Evolutionary conservation across 257 asterid genomes (phyloP).

Genomic region (Solanum clarkiae): DNA sequence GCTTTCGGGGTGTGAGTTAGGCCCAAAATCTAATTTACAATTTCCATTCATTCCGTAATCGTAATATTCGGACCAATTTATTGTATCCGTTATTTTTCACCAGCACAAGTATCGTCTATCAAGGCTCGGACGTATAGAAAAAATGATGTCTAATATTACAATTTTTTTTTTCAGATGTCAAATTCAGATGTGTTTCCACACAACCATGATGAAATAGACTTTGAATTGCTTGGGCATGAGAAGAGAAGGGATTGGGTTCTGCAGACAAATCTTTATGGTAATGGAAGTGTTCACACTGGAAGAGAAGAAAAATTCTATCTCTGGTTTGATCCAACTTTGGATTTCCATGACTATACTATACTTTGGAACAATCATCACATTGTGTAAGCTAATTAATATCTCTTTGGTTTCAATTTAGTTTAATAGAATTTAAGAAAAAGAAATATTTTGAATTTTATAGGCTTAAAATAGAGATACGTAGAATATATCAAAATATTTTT

Average conservation of each 20-base stretch:
- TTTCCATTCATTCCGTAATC: background rate
- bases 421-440: too few species aligned
- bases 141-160: background rate
- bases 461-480: too few species aligned
- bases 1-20: too few species aligned
- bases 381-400: conserved; percentile 26
- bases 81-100: background rate
- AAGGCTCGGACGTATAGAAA: background rate
- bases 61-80: too few species aligned
- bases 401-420: background rate
- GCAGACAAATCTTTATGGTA: conserved; percentile 74
- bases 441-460: too few species aligned
- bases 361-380: conserved; percentile 81
- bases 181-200: conserved; percentile 54
- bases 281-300: conserved; percentile 74
- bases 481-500: background rate
- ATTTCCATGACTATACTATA: conserved; percentile 62
- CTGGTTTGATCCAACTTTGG: conserved; percentile 76
- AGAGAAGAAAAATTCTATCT: conserved; percentile 81
- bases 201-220: conserved; percentile 74
- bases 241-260: conserved; percentile 69
- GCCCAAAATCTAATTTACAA: too few species aligned
- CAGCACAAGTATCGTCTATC: background rate
- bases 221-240: conserved; percentile 78
- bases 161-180: conserved; percentile 24